phyloP scores from a whole-genome alignment of 2,329 filamentous ascomycete species.

The Sporothrix variecibatus region DNA sequence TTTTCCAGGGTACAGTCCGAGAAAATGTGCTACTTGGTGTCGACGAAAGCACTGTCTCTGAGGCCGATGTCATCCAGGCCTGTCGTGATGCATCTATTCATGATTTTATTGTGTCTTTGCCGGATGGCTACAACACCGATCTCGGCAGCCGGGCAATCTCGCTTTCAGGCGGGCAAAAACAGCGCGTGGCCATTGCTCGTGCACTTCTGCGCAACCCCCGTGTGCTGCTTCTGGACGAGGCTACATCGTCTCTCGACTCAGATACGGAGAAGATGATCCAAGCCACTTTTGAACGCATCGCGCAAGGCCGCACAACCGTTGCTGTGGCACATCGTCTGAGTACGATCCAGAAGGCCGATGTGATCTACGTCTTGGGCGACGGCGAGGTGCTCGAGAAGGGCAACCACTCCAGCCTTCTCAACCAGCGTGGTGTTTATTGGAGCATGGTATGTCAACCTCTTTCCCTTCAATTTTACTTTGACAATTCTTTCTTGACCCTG shows the following conservation, averaged over 20 bases:
- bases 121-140: slow-evolving; percentile 67
- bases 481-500: not conserved
- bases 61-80: slow-evolving; percentile 54
- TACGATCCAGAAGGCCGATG: slow-evolving; percentile 31
- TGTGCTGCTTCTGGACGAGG: slow-evolving; percentile 60
- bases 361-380: slow-evolving; percentile 75
- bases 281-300: slow-evolving; percentile 65
- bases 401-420: slow-evolving; percentile 54
- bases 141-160: slow-evolving; percentile 68
- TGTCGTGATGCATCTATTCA: slow-evolving; percentile 67
- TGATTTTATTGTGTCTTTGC: slow-evolving; percentile 68
- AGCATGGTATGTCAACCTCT: slow-evolving; percentile 52
- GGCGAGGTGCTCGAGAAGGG: slow-evolving; percentile 60
- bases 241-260: slow-evolving; percentile 60
- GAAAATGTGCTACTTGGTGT: slow-evolving; percentile 72
- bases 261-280: slow-evolving; percentile 64
- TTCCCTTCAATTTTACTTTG: not conserved
- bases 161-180: slow-evolving; percentile 78
- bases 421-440: slow-evolving; percentile 57
- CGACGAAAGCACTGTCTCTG: slow-evolving; percentile 52
- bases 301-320: slow-evolving; percentile 63
- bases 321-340: slow-evolving; percentile 72
- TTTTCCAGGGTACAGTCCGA: slow-evolving; percentile 68
- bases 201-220: slow-evolving; percentile 55
- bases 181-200: slow-evolving; percentile 58